Base-by-base conservation (phyloP, 1,139 yeast genomes). In the Suhomyces bribrorum region DNA sequence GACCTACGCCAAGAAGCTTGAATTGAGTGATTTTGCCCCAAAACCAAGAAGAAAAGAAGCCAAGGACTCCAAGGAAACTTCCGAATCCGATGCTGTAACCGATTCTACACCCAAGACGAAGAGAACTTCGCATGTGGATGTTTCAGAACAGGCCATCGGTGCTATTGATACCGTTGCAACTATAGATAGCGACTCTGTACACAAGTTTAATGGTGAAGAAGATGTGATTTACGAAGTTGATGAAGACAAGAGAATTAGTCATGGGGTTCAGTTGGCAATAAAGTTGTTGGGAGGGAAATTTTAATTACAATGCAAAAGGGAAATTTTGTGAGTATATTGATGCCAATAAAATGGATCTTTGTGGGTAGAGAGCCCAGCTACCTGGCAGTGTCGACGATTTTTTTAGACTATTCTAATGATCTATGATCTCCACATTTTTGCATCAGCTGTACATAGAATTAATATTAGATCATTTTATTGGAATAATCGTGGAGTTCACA, bases 211-310 rank as follows among this genome's bases (percentile, higher is more conserved):
- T 14, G 15, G 6, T 20, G 34, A 34, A 16, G 23, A 56, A 51
- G 28, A 60, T 64, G 8, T 25, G 8, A 52, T 57, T n/a, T 61
- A 56, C 41, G 62, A 57, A 14, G 60, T 67, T 14, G 79, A 77
- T 36, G 70, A 72, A 32, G 85, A 83, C 38, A 70, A 94, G 50
- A 67, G 72, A 38, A 77, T 85, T 28, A 67, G 81, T 38, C 57
- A 62, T 32, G 79, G 81, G 17, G 87, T 85, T 31, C 77, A 78
- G 49, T 50, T 83, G 46, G 90, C 86, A 15, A 74, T 90, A 26
- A 77, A 75, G 46, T 48, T 82, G 28, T 53, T 86, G 36, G 88
- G 92, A 2, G 83, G 80, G 18, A 80, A 79, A 60, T 61, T 86
- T 44, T 86, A 65, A 52, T 8, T 4, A 5, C 11, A n/a, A n/a